Percentiles rank a stretch among this genome's conserved stretches.
Evolutionary conservation across 129 eudicot species (phyloP).

Genomic region (Arctium minus): DNA sequence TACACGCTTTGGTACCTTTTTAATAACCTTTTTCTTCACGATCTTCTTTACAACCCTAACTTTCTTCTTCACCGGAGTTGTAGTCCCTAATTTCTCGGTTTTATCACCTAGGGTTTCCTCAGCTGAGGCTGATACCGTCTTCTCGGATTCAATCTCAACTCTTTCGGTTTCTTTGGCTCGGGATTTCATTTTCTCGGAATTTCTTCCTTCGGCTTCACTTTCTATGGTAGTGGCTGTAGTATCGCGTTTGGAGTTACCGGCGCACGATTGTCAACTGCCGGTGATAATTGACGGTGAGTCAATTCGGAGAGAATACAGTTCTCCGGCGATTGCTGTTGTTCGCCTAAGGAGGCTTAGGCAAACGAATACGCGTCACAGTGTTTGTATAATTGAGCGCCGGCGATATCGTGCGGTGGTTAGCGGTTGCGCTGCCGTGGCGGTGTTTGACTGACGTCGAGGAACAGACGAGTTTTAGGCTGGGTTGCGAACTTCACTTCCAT

Average conservation of each 20-base stretch:
- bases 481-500: background rate
- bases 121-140: background rate
- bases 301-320: background rate
- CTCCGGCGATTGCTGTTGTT: background rate
- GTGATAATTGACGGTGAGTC: background rate
- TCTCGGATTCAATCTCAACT: constrained; percentile 14
- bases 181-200: background rate
- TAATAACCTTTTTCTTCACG: constrained; percentile 58
- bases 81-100: background rate
- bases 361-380: background rate
- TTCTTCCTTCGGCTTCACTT: constrained; percentile 6
- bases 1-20: constrained; percentile 24
- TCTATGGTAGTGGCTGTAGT: background rate
- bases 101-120: background rate
- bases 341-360: background rate
- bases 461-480: background rate
- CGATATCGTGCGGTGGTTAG: constrained; percentile 4
- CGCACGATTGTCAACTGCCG: background rate
- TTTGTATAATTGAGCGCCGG: background rate
- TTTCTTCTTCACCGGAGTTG: constrained; percentile 28
- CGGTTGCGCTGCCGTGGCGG: constrained; percentile 20
- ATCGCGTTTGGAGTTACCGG: background rate
- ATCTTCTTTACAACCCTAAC: constrained; percentile 57
- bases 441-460: constrained; percentile 14
- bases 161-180: background rate